Base-by-base conservation (phyloP, 176 grass and related monocot genomes). In the Zea luxurians region DNA sequence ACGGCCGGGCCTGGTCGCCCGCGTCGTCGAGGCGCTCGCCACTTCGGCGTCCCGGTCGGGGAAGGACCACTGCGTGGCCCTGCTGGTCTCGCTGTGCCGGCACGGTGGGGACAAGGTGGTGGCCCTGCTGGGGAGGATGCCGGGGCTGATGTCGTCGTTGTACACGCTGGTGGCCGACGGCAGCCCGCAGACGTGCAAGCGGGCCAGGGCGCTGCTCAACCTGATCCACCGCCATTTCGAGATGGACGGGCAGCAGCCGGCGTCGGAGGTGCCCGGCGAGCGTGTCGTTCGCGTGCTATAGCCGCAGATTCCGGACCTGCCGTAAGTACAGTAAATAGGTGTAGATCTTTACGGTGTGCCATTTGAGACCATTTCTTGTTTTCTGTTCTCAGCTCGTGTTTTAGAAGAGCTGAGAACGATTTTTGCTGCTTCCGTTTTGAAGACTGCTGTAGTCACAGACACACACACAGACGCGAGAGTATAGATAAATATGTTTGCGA, bases 41-140 rank as follows among this genome's bases (percentile, higher is more conserved):
- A 17, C 90, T 15, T 62, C 71, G 0, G 34, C 78, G 20, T 88
- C 87, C 8, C 80, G 81, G 45, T 91, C 92, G 0, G 69, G 67
- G 53, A 99, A 86, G 83, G 96, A 95, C 81, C 80, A 87, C 72
- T 87, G 90, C 70, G 71, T 93, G 5, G 81, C 83, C 15, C 48
- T 92, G 54, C 75, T 99, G 5, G 77, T 83, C 5, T 55, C 68
- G 7, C 83, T 99, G 9, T 95, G 88, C 81, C 76, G 47, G 7
- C 82, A 91, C 86, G 90, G 89, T 18, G 92, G 92, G 7, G 80
- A 71, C 42, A 73, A 48, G 61, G 90, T 87, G 40, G 90, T 93
- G 17, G 78, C 85, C 0, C 57, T 87, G 70, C 86, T 99, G 5
- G 83, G 78, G 6, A 47, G 87, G 73, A 90, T 89, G 75, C 91